Base-by-base conservation (phyloP, 2,329 filamentous ascomycete species). In the Paracamarosporium sp. region DNA sequence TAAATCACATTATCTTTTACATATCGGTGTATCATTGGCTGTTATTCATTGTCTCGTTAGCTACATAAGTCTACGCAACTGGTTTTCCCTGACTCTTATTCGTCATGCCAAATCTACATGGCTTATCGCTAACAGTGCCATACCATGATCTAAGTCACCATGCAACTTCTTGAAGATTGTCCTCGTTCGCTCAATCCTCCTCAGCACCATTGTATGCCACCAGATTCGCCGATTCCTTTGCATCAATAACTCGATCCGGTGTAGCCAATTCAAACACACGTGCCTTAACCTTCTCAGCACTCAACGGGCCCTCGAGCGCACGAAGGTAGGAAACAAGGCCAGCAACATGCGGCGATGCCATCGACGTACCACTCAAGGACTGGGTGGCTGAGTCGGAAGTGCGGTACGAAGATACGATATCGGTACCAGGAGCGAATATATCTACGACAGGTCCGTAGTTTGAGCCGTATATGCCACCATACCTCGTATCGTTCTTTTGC, bases 251-350 rank as follows among this genome's bases (percentile, higher is more conserved):
- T 31, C 63, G 50, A 4, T 50, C 55, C 2, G 57, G 60, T 1
- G 65, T 70, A 4, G 63, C 69, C 43, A 73, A 38, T 1, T 48
- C 60, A 9, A 68, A 41, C 5, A 74, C 59, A 25, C 64, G 59
- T 1, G 61, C 65, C 61, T 63, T 70, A 24, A 69, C 47, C 13
- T 25, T 54, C 11, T 56, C 56, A 0, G 69, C 69, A n/a, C 54
- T 64, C 13, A 53, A 61, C 13, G 55, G 30, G 1, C 74, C 74
- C 56, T 83, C 78, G 12, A 83, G 73, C n/a, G 76, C 75, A 78
- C 90, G 87, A 30, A 91, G 77, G 75, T 91, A 91, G 27, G 87
- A 88, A 13, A 86, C 87, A 3, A 91, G 79, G 46, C 89, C 89
- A 46, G 86, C 83, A 53, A 91, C 82, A 71, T 90, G 88, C 1